Evolutionary conservation across 1,284 basidiomycete genomes (phyloP), one percentile per base, ranked within the genome.

Genomic region (Inonotus hispidus): DNA sequence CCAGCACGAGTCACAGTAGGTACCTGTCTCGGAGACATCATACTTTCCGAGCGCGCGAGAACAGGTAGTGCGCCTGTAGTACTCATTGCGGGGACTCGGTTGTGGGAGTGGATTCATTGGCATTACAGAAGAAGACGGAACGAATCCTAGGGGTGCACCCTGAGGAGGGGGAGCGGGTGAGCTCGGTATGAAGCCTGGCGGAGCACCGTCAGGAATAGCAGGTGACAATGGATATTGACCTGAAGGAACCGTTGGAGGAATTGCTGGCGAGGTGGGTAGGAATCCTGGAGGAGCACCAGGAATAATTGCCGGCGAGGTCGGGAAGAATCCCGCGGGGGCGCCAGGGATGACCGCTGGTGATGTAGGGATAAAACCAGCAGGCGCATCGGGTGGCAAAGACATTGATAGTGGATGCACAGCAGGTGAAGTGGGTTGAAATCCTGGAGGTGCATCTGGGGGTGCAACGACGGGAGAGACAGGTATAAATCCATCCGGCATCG

Each of bases 11-110:
- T 38, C 16, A 29, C 29, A 39, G 11, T 27, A 41, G n/a, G 37
- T 14, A 23, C 7, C 10, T 23, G 5, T 19, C 27, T 16, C 13
- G 27, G 27, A 27, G 27, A 57, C n/a, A 53, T 39, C 29, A 46
- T 45, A 23, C 41, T 56, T 11, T 14, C 23, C 10, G 59, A 56
- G 46, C 59, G 55, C n/a, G 45, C 45, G 16, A 61, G 43, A 35
- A 61, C 45, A 8, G 59, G 59, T 21, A 61, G 53, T 16, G 59
- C 59, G 21, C 59, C 59, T 21, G 59, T 50, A 19, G 55, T 52
- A 25, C 59, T 61, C 35, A 61, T 27, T 14, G 25, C 49, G 7
- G 59, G 59, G 29, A n/a, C 59, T 61, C 11, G 25, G 16, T 32
- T 29, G n/a, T 19, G 52, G 41, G 25, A 61, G 37, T 14, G 49